Conservation (phyloP, 2,329 filamentous ascomycete genomes). For the Trichoderma atrobrunneum region DNA sequence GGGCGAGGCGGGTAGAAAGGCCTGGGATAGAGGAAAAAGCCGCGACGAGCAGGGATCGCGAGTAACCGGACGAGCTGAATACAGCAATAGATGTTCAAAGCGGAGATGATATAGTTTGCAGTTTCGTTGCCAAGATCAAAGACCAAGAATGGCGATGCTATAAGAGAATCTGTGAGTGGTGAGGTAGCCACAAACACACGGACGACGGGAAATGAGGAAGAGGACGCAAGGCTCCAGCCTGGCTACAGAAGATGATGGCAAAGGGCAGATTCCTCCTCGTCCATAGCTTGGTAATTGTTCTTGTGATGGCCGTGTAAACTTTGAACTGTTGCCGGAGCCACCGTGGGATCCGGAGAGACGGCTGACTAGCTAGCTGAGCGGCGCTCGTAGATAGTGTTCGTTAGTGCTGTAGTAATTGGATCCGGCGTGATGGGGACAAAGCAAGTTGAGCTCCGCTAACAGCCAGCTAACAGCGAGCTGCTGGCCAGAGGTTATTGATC, state of each 20-base stretch:
- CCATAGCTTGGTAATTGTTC: not conserved
- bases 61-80: not conserved
- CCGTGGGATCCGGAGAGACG: conserved; percentile 5
- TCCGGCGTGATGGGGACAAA: not conserved
- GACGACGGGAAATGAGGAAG: not conserved
- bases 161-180: not conserved
- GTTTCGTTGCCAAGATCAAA: not conserved
- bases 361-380: not conserved
- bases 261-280: not conserved
- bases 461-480: not conserved
- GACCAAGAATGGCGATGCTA: not conserved
- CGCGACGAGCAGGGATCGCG: conserved; percentile 8
- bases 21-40: not conserved
- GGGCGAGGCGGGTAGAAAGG: not conserved
- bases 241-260: not conserved
- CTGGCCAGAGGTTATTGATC: not conserved
- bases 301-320: not conserved
- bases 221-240: not conserved
- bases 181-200: not conserved
- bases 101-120: not conserved
- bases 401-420: conserved; percentile 6
- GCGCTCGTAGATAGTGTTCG: not conserved
- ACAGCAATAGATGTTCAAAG: not conserved
- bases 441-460: not conserved
- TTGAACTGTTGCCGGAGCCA: not conserved